A percentile compares a stretch with the other conserved stretches of the same genome.
Conservation (phyloP, 345 rosid genomes). For the Pelargonium nanum region DNA sequence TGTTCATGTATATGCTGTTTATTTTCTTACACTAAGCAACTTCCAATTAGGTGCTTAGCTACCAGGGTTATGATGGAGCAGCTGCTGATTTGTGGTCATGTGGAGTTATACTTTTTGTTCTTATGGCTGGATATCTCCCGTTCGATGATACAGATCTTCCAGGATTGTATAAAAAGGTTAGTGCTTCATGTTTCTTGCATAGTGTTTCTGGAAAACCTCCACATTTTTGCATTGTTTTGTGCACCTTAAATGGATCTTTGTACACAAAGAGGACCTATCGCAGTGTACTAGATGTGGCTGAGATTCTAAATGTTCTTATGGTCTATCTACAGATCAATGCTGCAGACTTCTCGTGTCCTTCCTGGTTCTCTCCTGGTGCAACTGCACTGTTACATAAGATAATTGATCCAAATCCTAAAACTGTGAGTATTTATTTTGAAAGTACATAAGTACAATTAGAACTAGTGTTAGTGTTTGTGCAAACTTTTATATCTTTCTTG, state of each 20-base stretch:
- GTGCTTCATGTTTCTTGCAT: neutral
- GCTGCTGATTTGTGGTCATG: slow-evolving; percentile 95
- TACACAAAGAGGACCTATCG: too few species aligned
- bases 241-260: too few species aligned
- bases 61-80: slow-evolving; percentile 78
- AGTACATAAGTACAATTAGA: too few species aligned
- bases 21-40: slow-evolving; percentile 6
- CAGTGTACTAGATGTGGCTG: neutral
- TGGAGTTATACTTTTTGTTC: slow-evolving; percentile 80
- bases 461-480: too few species aligned
- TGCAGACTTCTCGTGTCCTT: slow-evolving; percentile 66
- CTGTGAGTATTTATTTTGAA: slow-evolving; percentile 74
- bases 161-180: slow-evolving; percentile 57
- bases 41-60: slow-evolving; percentile 38
- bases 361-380: slow-evolving; percentile 69
- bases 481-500: neutral
- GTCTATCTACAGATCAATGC: slow-evolving; percentile 49
- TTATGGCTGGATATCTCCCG: slow-evolving; percentile 85
- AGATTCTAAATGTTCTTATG: slow-evolving; percentile 11
- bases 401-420: slow-evolving; percentile 67
- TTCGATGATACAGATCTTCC: slow-evolving; percentile 75
- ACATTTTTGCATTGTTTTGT: neutral
- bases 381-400: slow-evolving; percentile 60
- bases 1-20: slow-evolving; percentile 1
- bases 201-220: neutral